Conservation (phyloP, 2,329 filamentous ascomycete genomes). For the Didymella sp. region DNA sequence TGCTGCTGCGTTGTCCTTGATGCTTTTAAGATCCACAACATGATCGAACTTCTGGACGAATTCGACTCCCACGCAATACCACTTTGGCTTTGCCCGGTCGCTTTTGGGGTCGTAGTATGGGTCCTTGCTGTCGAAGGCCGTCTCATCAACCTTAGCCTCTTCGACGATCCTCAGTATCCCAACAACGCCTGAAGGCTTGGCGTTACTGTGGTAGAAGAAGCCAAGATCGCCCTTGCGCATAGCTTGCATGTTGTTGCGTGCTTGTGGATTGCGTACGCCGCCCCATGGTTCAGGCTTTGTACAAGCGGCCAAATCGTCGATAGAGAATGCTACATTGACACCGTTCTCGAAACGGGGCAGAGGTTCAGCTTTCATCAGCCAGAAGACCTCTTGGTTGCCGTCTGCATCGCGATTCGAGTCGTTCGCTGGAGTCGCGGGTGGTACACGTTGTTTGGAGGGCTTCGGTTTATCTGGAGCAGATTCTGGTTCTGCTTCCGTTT, state of each 20-base stretch:
- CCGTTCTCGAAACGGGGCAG: constrained; percentile 86
- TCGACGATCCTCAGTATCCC: constrained; percentile 88
- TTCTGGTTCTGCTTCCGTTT: constrained; percentile 13
- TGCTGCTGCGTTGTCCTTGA: constrained; percentile 67
- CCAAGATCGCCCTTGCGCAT: constrained; percentile 93
- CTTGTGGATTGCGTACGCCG: constrained; percentile 64
- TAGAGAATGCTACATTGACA: constrained; percentile 89
- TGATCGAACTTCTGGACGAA: constrained; percentile 83
- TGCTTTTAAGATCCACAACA: constrained; percentile 72
- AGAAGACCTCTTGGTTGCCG: constrained; percentile 49
- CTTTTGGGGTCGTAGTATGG: constrained; percentile 87
- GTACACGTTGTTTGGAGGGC: constrained; percentile 18
- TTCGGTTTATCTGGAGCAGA: constrained; percentile 6
- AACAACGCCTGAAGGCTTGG: constrained; percentile 85
- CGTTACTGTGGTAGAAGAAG: constrained; percentile 98
- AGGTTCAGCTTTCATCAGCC: constrained; percentile 69
- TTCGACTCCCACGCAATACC: constrained; percentile 88
- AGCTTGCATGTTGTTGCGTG: constrained; percentile 85
- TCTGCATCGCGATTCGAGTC: constrained; percentile 37
- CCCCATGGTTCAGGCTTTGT: constrained; percentile 88
- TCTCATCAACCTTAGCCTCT: constrained; percentile 81
- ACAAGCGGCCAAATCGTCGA: constrained; percentile 81
- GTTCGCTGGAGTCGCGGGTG: constrained; percentile 25
- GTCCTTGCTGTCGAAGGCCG: constrained; percentile 72
- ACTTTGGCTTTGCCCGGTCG: constrained; percentile 72